Evolutionary conservation across 2,329 filamentous ascomycete species (phyloP).

Genomic region (Kalaharituber pfeilii): DNA sequence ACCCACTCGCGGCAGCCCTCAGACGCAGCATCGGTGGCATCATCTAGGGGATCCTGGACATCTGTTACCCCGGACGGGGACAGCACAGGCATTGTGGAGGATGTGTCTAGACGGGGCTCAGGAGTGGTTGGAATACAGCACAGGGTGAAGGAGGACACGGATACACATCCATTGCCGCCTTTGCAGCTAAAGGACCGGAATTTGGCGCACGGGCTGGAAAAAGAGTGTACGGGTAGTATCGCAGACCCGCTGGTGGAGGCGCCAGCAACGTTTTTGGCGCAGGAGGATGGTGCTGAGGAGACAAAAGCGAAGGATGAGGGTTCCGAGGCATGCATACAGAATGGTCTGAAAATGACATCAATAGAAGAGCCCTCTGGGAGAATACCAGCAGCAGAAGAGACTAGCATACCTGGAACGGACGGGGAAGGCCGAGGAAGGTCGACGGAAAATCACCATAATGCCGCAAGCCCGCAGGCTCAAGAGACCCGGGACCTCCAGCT

Average conservation of each 20-base stretch:
- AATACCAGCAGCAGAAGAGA: background rate
- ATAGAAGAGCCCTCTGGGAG: background rate
- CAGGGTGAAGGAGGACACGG: background rate
- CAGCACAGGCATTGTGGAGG: background rate
- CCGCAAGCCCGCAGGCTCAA: background rate
- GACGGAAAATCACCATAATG: background rate
- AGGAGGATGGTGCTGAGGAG: background rate
- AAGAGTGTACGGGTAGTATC: background rate
- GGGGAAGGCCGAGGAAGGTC: no score
- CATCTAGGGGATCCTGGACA: background rate
- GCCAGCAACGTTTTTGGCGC: background rate
- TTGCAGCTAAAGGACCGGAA: background rate
- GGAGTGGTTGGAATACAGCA: background rate
- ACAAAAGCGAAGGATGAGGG: background rate
- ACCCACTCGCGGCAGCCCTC: background rate
- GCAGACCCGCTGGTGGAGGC: background rate
- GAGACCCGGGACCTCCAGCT: background rate
- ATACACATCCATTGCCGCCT: no score
- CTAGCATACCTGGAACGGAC: no score
- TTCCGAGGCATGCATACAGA: background rate
- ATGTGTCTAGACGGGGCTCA: background rate
- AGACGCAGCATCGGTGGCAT: background rate
- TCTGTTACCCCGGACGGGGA: background rate
- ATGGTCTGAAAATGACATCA: background rate
- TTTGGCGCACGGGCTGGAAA: background rate